Base-by-base conservation (phyloP, 2,329 filamentous ascomycete species). In the Sporothrix brasiliensis region DNA sequence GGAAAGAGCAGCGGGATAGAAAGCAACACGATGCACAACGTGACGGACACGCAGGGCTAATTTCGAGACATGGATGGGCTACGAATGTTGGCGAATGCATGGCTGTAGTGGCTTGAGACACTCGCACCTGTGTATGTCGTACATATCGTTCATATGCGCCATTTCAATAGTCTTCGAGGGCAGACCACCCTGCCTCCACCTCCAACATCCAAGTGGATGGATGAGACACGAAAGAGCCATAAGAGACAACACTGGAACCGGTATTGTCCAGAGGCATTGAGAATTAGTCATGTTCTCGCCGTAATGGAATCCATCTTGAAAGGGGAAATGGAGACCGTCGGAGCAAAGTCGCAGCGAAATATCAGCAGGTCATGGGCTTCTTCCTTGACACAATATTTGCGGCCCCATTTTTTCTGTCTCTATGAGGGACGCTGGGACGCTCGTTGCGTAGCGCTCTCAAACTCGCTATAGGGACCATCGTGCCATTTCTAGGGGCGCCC, bases 11-110 rank as follows among this genome's bases (percentile, higher is more conserved):
- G 30, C 19, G 27, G 63, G 19, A 52, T 5, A n/a, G 27, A 39
- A 53, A 49, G 30, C 11, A n/a, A 19, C 58, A 47, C n/a, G 19
- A 44, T 63, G 58, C n/a, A 44, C 58, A 63, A 9, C 39, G 16
- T 13, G 58, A 53, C 19, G 30, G 47, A 30, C 34, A 34, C 6
- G 49, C 49, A 1, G 21, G 27, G 9, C 50, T 34, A 21, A n/a
- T 47, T 7, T 34, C 24, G 30, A 39, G 50, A 68, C 50, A 47
- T n/a, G 27, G 65, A 47, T n/a, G 27, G 47, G 47, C 44, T 47
- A 52, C 63, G 47, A 66, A 52, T 24, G 19, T 53, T 41, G 49
- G 53, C 27, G 49, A 53, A 53, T 53, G 63, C 63, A 67, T n/a
- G 10, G 63, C 41, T 21, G 24, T 39, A 27, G 44, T 61, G 34